A percentile compares a stretch with the other conserved stretches of the same genome.
phyloP scores from a whole-genome alignment of 495 filamentous ascomycete species.

The Annulohypoxylon maeteangense region DNA sequence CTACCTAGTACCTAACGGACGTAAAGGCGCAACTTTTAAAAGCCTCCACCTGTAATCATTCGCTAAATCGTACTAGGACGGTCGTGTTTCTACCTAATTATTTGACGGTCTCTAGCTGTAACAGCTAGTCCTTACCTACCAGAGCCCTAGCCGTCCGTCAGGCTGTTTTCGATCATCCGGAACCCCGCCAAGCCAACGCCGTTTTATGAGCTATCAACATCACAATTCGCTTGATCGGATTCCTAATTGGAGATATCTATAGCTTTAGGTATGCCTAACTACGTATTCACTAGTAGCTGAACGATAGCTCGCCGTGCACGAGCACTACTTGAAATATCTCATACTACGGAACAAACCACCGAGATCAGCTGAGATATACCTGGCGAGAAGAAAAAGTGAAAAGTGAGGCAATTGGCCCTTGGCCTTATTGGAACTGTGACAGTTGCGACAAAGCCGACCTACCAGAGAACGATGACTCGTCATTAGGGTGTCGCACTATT shows the following conservation, averaged over 20 bases:
- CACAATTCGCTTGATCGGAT: conserved; percentile 8
- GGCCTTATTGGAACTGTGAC: conserved; percentile 7
- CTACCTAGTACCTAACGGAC: neutral
- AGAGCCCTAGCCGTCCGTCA: neutral
- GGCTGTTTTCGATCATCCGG: conserved; percentile 10
- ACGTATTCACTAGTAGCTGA: conserved; percentile 26
- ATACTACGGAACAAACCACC: conserved; percentile 15
- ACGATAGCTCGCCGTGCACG: conserved; percentile 26
- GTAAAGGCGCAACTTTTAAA: neutral
- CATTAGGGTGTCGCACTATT: conserved; percentile 27
- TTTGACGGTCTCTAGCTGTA: neutral
- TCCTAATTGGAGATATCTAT: conserved; percentile 24
- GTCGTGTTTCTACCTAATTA: neutral
- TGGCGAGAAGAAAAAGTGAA: conserved; percentile 2
- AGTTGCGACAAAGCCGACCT: conserved; percentile 6
- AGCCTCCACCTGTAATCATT: neutral
- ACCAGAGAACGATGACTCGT: conserved; percentile 18
- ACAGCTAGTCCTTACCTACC: conserved; percentile 16
- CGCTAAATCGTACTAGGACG: conserved; percentile 2
- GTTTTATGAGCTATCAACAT: conserved; percentile 26
- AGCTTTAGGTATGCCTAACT: conserved; percentile 21
- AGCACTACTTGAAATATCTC: conserved; percentile 27
- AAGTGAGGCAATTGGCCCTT: conserved; percentile 31
- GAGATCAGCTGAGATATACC: conserved; percentile 37
- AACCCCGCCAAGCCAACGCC: conserved; percentile 37